Base-by-base conservation (phyloP, 202 grass and related monocot genomes). In the Eragrostis tef region DNA sequence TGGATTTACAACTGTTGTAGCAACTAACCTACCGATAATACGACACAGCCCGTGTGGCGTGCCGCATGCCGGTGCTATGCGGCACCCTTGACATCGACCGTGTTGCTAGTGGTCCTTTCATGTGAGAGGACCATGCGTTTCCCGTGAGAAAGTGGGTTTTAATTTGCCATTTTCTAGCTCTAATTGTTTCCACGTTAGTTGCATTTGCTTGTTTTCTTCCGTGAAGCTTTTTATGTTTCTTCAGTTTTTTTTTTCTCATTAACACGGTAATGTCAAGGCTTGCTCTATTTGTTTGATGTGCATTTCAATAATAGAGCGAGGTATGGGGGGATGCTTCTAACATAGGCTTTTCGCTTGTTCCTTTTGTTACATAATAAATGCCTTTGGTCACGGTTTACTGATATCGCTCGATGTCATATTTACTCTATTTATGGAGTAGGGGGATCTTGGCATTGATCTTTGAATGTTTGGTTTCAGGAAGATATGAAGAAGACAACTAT, bases 401-500 rank as follows among this genome's bases (percentile, higher is more conserved):
- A 42, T 29, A 59, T 79, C 56, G 19, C 42, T 73, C 12, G 74
- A 20, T 71, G 62, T 22, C 1, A 54, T 41, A 61, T 64, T 74
- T 6, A 16, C 51, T 36, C 78, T 22, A 62, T 59, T 17, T 36
- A 27, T 82, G 17, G 19, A 16, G 27, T 34, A 42, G 36, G 26
- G 21, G 41, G 5, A 29, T 46, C 50, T 43, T 77, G 13, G n/a
- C 1, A 5, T 6, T 84, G 17, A 88, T 29, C n/a, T 31, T 51
- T 46, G 21, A 51, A 58, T 60, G 34, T 84, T 53, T 60, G 4
- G 42, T 75, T 89, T 63, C 86, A 99, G 93, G 96, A 99, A 84
- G 92, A 96, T 56, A 94, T 96, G 91, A 99, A 99, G 80, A 99
- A 94, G 68, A 94, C 92, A 71, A 99, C 96, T 26, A 96, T 99